Base-by-base conservation (phyloP, 495 filamentous ascomycete genomes). In the Entonaema liquescens region DNA sequence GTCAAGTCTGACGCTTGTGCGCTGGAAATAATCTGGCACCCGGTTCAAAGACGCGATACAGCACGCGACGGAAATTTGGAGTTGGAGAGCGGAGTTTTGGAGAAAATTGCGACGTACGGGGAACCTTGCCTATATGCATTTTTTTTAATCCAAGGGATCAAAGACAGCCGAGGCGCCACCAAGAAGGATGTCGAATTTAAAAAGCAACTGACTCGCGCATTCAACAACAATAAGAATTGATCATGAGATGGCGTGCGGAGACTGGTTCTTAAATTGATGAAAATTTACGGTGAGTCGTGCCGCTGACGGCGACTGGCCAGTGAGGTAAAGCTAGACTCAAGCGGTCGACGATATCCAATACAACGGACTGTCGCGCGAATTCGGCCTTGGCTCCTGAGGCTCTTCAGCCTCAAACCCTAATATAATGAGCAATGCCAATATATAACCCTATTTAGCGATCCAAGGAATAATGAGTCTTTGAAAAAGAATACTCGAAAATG, bases 91-190 rank as follows among this genome's bases (percentile, higher is more conserved):
- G 29, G 13, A 42, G 38, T 40, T 40, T 55, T 6, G 9, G 26
- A 33, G 47, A 60, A 36, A 44, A 67, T 52, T 2, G 29, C 47
- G 38, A 72, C 70, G 11, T 62, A 68, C 70, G 36, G 31, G 65
- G 65, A 62, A 11, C 13, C 17, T 68, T 72, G 60, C 59, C 17
- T 36, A 68, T 53, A 21, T 29, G 65, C 70, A 72, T 72, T 53
- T 15, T 53, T 15, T 65, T 72, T 57, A 38, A 58, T 65, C 17
- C 11, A 61, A 35, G 59, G 8, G 38, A 58, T 59, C 56, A 35
- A 33, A 29, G n/a, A 49, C 40, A 49, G 47, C 28, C 26, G 0
- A 15, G 21, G 44, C n/a, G 13, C 15, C 40, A 29, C n/a, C 47
- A 31, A 38, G n/a, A 15, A 61, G 44, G 26, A 31, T 31, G 9